Base-by-base conservation (phyloP, 352 stramenopile genomes). In the Globisporangium acanthophoron region DNA sequence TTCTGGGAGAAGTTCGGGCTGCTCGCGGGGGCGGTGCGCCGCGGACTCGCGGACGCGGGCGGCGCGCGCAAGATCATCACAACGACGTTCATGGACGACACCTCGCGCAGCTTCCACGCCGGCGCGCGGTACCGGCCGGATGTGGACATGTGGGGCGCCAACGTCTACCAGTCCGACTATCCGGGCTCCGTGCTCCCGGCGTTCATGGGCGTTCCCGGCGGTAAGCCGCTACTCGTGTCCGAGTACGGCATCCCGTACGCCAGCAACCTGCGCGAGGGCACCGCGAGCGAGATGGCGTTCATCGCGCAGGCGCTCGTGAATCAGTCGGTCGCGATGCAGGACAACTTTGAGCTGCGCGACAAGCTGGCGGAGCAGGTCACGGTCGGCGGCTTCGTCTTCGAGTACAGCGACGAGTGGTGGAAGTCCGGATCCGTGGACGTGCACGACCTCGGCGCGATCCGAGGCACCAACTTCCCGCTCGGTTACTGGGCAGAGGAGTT, bases 371-470 rank as follows among this genome's bases (percentile, higher is more conserved):
- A 88, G 44, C 78, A 88, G 27, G 59, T 79, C 7, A 52, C 85
- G 7, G 76, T 88, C 5, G 76, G 78, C n/a, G 79, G 76, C 0
- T 89, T 89, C 27, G 67, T 89, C 11, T 89, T 89, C 49, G 79
- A 89, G 63, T 89, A 86, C 76, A 83, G 74, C 58, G 79, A 89
- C 61, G 79, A 89, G 47, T 90, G 80, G 80, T 88, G 80, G 78
- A 90, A 90, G 44, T 56, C 75, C 3, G 79, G 79, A 9, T 69
- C 76, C 24, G 65, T 66, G 29, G 59, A 76, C 45, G 60, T 74
- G 39, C 79, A 90, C 65, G 78, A 90, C 59, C 52, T 80, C 1
- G 53, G 67, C 13, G 67, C 74, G 18, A 62, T 65, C 52, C 85
- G 81, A 65, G 50, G 64, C 16, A 48, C 43, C 13, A 65, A 67